These are phyloP conservation scores for Aquanectria penicillioides DNA, from an alignment of 2,329 filamentous ascomycete genomes.

Conservation along the genomic window DNA sequence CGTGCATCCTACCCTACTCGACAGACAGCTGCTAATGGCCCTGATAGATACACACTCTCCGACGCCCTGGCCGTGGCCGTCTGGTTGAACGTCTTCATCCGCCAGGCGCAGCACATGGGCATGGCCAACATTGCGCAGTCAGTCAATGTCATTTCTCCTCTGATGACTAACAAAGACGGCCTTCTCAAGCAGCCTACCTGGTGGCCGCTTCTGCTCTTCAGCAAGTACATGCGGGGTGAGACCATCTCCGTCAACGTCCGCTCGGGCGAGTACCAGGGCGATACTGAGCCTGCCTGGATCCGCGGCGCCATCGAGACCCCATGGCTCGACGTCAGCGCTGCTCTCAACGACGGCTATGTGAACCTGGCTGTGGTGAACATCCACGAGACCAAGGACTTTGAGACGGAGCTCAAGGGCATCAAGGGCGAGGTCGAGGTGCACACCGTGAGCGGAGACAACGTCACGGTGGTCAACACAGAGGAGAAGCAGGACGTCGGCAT, in stretches of 20 bases:
- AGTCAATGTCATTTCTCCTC: constrained; percentile 80
- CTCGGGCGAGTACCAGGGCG: constrained; percentile 71
- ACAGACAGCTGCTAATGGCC: no score
- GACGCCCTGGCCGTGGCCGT: constrained; percentile 80
- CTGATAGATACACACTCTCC: constrained; percentile 74
- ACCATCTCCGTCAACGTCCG: constrained; percentile 74
- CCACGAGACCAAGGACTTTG: constrained; percentile 67
- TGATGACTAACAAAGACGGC: constrained; percentile 75
- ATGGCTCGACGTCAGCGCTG: constrained; percentile 75
- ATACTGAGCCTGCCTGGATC: constrained; percentile 73
- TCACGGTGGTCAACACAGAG: constrained; percentile 70
- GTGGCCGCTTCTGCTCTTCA: constrained; percentile 74
- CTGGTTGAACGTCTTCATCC: constrained; percentile 81
- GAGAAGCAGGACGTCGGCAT: constrained; percentile 68
- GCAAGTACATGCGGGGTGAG: constrained; percentile 73
- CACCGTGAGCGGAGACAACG: constrained; percentile 58
- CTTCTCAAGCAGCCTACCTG: constrained; percentile 78
- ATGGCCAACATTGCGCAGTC: constrained; percentile 84
- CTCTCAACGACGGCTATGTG: constrained; percentile 66
- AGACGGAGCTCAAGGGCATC: constrained; percentile 60
- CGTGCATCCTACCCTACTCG: background rate
- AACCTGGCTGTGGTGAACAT: constrained; percentile 81
- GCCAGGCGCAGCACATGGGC: constrained; percentile 75
- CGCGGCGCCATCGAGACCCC: constrained; percentile 73
- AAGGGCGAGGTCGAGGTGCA: constrained; percentile 65